Evolutionary conservation across 352 stramenopile species (phyloP).

Genomic region (Halophytophthora polymorphica): DNA sequence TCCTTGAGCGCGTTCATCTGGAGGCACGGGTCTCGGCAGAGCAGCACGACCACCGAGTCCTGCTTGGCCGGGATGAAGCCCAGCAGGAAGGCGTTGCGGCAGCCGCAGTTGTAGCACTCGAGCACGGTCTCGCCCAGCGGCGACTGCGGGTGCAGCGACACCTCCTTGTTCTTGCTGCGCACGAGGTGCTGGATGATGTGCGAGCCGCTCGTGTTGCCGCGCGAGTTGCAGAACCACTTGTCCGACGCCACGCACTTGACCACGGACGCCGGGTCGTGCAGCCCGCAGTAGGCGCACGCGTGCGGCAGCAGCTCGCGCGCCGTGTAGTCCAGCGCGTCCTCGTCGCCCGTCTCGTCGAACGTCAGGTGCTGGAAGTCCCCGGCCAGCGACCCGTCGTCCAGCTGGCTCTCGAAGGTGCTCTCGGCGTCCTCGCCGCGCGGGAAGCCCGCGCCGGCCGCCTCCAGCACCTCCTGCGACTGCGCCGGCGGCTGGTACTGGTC

Average conservation of each 20-base stretch:
- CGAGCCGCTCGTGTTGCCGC: constrained; percentile 91
- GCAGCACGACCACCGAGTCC: constrained; percentile 95
- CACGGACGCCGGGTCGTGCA: constrained; percentile 95
- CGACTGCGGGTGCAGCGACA: constrained; percentile 92
- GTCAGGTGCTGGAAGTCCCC: constrained; percentile 59
- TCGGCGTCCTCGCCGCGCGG: constrained; percentile 15
- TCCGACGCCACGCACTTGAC: constrained; percentile 94
- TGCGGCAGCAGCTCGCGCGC: constrained; percentile 83
- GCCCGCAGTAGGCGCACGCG: constrained; percentile 96
- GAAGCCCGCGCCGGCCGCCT: constrained; percentile 5
- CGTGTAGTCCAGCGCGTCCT: constrained; percentile 70
- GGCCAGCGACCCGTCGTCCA: constrained; percentile 34
- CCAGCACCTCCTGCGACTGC: constrained; percentile 2
- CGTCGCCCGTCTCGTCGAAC: constrained; percentile 72
- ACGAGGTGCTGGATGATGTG: constrained; percentile 99
- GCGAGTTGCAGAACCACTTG: constrained; percentile 99
- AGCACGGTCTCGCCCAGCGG: constrained; percentile 96
- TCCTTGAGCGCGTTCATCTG: constrained; percentile 97
- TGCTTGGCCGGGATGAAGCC: constrained; percentile 98
- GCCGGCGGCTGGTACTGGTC: constrained; percentile 50
- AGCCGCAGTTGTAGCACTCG: constrained; percentile 99
- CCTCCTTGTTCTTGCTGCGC: constrained; percentile 88
- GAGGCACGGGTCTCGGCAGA: constrained; percentile 96
- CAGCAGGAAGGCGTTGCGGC: constrained; percentile 97
- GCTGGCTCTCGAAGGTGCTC: constrained; percentile 36